phyloP scores from a whole-genome alignment of 2,329 filamentous ascomycete species.

The Nemania serpens region DNA sequence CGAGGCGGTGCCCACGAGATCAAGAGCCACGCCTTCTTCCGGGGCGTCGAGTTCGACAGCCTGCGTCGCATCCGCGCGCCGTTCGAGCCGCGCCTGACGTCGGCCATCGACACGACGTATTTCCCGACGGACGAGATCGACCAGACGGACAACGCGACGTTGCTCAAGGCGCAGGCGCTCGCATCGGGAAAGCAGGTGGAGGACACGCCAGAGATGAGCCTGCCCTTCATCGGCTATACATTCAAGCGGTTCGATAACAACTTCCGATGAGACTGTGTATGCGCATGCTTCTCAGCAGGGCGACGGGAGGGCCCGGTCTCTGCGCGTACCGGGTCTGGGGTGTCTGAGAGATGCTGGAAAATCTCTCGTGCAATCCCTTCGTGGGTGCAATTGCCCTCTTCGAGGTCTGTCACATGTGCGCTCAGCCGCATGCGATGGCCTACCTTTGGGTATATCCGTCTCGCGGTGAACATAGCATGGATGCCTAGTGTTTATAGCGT shows the following conservation, averaged over 20 bases:
- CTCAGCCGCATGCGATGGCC: constrained; percentile 12
- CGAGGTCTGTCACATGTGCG: constrained; percentile 5
- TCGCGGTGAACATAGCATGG: not conserved
- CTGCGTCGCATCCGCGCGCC: constrained; percentile 91
- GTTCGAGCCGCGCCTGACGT: constrained; percentile 91
- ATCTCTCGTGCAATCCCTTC: not conserved
- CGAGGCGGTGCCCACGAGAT: constrained; percentile 87
- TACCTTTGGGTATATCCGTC: constrained; percentile 17
- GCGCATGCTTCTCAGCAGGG: not conserved
- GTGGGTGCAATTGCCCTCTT: not conserved
- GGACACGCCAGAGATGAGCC: constrained; percentile 89
- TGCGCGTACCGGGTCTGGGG: not conserved
- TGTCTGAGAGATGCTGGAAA: constrained; percentile 15
- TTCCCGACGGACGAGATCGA: constrained; percentile 99
- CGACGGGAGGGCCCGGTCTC: no score
- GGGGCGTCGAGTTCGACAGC: constrained; percentile 92
- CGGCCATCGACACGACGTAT: constrained; percentile 95
- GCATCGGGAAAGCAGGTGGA: constrained; percentile 69
- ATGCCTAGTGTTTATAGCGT: not conserved
- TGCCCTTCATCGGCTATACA: constrained; percentile 95
- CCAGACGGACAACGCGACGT: constrained; percentile 89
- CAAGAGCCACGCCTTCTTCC: constrained; percentile 94
- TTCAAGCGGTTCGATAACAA: constrained; percentile 93
- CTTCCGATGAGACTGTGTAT: constrained; percentile 54
- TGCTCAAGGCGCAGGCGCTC: constrained; percentile 81